phyloP scores from a whole-genome alignment of 1,284 basidiomycete species.

The Cutaneotrichosporon sp. region DNA sequence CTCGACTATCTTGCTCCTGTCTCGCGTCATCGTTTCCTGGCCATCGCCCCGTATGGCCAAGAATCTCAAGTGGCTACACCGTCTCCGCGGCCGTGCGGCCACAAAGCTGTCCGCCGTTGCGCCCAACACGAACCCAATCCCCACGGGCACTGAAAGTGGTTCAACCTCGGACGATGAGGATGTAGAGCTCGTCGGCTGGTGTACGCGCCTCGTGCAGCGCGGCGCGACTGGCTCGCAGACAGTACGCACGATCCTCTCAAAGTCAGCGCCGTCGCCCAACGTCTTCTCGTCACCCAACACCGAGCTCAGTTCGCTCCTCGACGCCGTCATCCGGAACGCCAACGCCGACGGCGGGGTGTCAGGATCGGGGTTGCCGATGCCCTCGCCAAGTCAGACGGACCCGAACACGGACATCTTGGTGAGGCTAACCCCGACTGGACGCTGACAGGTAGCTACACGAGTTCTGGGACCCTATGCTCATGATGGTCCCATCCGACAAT shows the following conservation, averaged over 20 bases:
- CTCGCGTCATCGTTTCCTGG: slow-evolving; percentile 23
- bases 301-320: neutral
- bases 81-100: slow-evolving; percentile 24
- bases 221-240: slow-evolving; percentile 4
- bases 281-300: slow-evolving; percentile 3
- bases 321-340: slow-evolving; percentile 8
- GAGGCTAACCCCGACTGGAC: neutral
- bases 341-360: neutral
- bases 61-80: slow-evolving; percentile 35
- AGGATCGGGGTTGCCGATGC: neutral
- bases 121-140: neutral
- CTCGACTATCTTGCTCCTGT: slow-evolving; percentile 25
- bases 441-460: slow-evolving; percentile 16
- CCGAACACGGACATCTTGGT: neutral
- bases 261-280: slow-evolving; percentile 1
- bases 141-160: neutral
- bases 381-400: neutral
- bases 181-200: slow-evolving; percentile 34
- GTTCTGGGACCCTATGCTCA: slow-evolving; percentile 18
- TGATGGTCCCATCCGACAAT: neutral
- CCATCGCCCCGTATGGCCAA: slow-evolving; percentile 25
- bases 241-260: slow-evolving; percentile 2
- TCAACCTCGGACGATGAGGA: slow-evolving; percentile 16
- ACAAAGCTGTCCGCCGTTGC: slow-evolving; percentile 6
- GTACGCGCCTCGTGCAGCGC: slow-evolving; percentile 33